A percentile compares a stretch with the other conserved stretches of the same genome.
phyloP scores from a whole-genome alignment of 192 early-diverging fungal species.

The Gamsiella multidivaricata region DNA sequence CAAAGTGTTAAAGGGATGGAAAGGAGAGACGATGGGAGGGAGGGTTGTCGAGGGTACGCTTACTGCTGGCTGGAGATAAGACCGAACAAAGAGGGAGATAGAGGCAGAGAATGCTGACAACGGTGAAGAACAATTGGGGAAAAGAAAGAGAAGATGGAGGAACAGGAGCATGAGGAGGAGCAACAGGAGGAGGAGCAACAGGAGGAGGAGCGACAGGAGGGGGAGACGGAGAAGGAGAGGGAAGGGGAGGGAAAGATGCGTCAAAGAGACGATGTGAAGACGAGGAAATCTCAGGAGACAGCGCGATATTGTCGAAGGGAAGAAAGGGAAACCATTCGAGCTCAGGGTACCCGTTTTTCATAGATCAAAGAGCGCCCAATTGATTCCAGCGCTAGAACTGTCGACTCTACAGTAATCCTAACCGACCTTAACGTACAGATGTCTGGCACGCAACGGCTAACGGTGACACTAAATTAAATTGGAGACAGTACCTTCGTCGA shows the following conservation, averaged over 20 bases:
- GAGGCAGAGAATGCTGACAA: background rate
- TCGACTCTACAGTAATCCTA: too few species aligned
- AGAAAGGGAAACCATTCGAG: too few species aligned
- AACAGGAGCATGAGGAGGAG: background rate
- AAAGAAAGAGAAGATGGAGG: background rate
- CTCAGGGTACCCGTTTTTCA: too few species aligned
- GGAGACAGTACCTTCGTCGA: too few species aligned
- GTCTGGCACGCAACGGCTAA: too few species aligned
- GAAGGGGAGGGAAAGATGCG: background rate
- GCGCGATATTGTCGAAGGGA: background rate
- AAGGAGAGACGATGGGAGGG: too few species aligned
- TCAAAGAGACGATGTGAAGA: background rate
- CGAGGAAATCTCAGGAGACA: conserved; percentile 21
- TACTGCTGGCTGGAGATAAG: background rate
- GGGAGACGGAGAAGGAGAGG: conserved; percentile 8
- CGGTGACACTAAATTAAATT: too few species aligned
- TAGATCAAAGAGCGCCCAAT: background rate
- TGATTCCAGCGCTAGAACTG: too few species aligned
- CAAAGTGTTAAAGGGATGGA: too few species aligned
- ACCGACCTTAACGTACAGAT: too few species aligned
- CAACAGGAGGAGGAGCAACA: background rate
- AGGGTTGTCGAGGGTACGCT: too few species aligned
- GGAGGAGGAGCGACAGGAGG: background rate
- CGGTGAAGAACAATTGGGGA: background rate
- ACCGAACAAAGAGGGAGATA: conserved; percentile 3